Percentiles rank a stretch among this genome's conserved stretches.
These are phyloP conservation scores for Podospora australis DNA, from an alignment of 495 filamentous ascomycete genomes.

Conservation along the genomic window DNA sequence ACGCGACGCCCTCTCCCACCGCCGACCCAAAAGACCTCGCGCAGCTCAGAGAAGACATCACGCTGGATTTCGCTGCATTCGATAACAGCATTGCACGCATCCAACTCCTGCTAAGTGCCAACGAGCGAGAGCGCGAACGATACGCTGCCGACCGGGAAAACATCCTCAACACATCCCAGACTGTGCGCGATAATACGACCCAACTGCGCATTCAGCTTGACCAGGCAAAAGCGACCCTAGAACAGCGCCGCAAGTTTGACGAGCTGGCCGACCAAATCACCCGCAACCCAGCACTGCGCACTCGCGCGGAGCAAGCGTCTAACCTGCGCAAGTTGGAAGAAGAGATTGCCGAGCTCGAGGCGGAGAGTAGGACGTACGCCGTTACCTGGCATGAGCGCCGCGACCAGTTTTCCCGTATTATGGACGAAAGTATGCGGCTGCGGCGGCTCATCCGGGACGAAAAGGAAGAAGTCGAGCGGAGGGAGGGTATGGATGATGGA, in stretches of 20 bases:
- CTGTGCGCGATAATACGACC: conserved; percentile 68
- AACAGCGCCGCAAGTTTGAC: conserved; percentile 79
- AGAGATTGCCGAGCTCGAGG: conserved; percentile 82
- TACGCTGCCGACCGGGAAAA: conserved; percentile 74
- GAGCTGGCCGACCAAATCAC: conserved; percentile 82
- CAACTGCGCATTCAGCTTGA: conserved; percentile 65
- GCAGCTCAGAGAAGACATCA: conserved; percentile 71
- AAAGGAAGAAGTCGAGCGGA: conserved; percentile 75
- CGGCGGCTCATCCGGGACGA: conserved; percentile 84
- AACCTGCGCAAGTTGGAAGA: conserved; percentile 73
- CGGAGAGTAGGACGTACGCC: conserved; percentile 74
- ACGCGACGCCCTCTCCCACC: conserved; percentile 25
- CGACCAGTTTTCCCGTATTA: conserved; percentile 83
- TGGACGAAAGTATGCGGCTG: conserved; percentile 83
- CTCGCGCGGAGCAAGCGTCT: conserved; percentile 73
- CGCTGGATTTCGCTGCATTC: conserved; percentile 85
- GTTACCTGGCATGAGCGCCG: conserved; percentile 79
- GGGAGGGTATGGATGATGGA: conserved; percentile 77
- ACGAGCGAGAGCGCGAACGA: conserved; percentile 74
- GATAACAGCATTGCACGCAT: conserved; percentile 82
- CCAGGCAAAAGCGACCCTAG: conserved; percentile 67
- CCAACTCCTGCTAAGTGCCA: conserved; percentile 78
- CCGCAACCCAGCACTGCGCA: conserved; percentile 66
- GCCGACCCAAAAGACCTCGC: conserved; percentile 32
- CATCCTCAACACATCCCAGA: conserved; percentile 67